Evolutionary conservation across 768 basidiomycete species (phyloP).

Genomic region (Roridomyces roridus): DNA sequence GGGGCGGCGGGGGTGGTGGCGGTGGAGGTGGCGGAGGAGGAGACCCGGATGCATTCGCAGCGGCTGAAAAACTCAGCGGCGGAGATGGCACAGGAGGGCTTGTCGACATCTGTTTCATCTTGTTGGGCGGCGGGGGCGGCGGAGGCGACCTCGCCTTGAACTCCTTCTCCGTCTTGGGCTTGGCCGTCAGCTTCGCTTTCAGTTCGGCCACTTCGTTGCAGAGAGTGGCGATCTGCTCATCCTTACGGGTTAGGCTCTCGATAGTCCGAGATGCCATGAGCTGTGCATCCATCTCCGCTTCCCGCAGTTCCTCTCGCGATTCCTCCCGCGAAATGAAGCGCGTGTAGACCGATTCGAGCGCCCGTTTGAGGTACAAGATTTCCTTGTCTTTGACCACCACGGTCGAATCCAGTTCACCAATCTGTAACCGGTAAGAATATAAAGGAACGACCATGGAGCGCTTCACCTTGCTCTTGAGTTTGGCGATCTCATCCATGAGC

Average conservation of each 20-base stretch:
- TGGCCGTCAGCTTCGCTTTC: constrained; percentile 56
- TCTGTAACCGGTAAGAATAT: constrained; percentile 42
- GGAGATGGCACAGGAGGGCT: background rate
- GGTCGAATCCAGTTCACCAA: constrained; percentile 54
- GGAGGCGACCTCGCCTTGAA: constrained; percentile 60
- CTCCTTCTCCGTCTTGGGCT: constrained; percentile 69
- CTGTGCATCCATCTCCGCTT: constrained; percentile 66
- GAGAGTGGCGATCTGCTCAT: constrained; percentile 65
- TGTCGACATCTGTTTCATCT: constrained; percentile 36
- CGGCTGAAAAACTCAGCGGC: constrained; percentile 15
- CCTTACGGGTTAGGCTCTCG: constrained; percentile 58
- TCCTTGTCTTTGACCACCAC: constrained; percentile 72
- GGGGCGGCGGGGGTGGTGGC: constrained; percentile 27
- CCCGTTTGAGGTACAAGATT: constrained; percentile 76
- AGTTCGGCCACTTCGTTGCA: constrained; percentile 54
- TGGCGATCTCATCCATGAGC: constrained; percentile 76
- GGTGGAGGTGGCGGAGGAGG: constrained; percentile 31
- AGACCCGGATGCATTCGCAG: constrained; percentile 8
- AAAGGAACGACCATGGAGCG: background rate
- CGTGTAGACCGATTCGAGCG: constrained; percentile 87
- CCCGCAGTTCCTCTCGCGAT: constrained; percentile 48
- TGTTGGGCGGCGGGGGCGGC: constrained; percentile 36
- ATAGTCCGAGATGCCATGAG: constrained; percentile 74
- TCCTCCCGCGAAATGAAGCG: constrained; percentile 71
- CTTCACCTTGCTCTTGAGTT: constrained; percentile 70